Percentiles rank a stretch among this genome's conserved stretches.
phyloP scores from a whole-genome alignment of 306 rosid species.

The Nissolia schottii region DNA sequence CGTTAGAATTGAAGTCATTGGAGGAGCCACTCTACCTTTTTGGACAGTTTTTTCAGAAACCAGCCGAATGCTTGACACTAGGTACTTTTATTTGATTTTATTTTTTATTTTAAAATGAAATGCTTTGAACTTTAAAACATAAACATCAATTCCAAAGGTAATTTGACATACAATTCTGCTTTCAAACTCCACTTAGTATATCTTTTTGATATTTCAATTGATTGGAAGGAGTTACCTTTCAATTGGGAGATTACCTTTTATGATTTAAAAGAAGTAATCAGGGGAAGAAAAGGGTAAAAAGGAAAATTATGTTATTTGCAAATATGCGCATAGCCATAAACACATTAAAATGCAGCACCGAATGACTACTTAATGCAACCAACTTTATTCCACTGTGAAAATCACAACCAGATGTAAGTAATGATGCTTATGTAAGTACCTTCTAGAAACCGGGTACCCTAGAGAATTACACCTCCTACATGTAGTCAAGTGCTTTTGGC shows the following conservation, averaged over 20 bases:
- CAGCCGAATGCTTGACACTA: conserved; percentile 81
- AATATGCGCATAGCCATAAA: background rate
- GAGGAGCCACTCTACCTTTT: conserved; percentile 98
- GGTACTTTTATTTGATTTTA: conserved; percentile 44
- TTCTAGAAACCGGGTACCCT: background rate
- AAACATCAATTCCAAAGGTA: background rate
- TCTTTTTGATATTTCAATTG: conserved; percentile 3
- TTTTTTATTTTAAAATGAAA: background rate
- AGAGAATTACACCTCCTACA: background rate
- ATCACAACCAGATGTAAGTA: background rate
- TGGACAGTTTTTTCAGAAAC: conserved; percentile 91
- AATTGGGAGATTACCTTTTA: background rate
- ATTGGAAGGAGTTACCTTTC: conserved; percentile 2
- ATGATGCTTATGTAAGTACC: background rate
- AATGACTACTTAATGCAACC: background rate
- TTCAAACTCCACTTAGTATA: background rate
- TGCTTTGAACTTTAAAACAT: background rate
- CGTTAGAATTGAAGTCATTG: conserved; percentile 88
- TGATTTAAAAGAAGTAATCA: background rate
- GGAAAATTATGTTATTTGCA: background rate
- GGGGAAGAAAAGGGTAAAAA: background rate
- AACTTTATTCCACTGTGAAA: background rate
- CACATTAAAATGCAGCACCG: background rate
- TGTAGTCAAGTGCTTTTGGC: background rate
- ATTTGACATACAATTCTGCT: background rate